phyloP scores from a whole-genome alignment of 2,329 filamentous ascomycete genomes.

The Fusarium cyanostomum region DNA sequence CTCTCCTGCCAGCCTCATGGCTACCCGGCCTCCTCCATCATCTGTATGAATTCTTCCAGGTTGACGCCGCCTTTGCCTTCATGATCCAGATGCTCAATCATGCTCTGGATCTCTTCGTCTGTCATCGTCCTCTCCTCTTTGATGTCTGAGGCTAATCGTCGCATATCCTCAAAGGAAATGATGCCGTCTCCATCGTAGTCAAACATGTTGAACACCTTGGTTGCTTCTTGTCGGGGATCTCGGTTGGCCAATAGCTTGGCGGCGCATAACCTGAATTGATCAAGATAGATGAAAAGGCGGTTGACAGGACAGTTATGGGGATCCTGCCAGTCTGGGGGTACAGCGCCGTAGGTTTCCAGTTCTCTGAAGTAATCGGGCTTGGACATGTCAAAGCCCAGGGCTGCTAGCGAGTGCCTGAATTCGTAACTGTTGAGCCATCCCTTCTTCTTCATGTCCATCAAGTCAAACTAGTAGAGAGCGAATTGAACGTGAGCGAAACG shows the following conservation, averaged over 20 bases:
- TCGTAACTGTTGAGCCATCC: slow-evolving; percentile 96
- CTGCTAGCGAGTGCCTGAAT: slow-evolving; percentile 94
- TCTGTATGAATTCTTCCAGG: slow-evolving; percentile 74
- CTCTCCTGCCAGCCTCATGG: not conserved
- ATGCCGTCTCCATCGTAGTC: slow-evolving; percentile 92
- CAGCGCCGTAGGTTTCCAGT: slow-evolving; percentile 81
- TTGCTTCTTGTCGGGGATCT: slow-evolving; percentile 90
- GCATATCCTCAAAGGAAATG: slow-evolving; percentile 88
- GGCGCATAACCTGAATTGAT: slow-evolving; percentile 73
- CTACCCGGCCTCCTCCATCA: slow-evolving; percentile 60
- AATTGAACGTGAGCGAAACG: slow-evolving; percentile 25
- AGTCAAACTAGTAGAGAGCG: slow-evolving; percentile 72
- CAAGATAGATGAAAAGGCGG: slow-evolving; percentile 61
- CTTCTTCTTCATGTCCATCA: slow-evolving; percentile 98
- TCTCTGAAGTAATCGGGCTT: slow-evolving; percentile 86
- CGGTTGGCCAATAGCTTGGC: slow-evolving; percentile 82
- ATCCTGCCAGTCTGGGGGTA: slow-evolving; percentile 67
- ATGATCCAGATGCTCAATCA: slow-evolving; percentile 98
- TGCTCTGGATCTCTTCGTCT: slow-evolving; percentile 90
- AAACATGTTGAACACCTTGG: slow-evolving; percentile 91
- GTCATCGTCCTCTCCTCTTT: slow-evolving; percentile 83
- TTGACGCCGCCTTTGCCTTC: slow-evolving; percentile 86
- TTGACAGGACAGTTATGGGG: slow-evolving; percentile 55
- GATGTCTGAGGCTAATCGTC: slow-evolving; percentile 87
- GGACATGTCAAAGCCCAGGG: slow-evolving; percentile 90